phyloP scores from a whole-genome alignment of 352 stramenopile genomes.

The Phytophthora quininea region DNA sequence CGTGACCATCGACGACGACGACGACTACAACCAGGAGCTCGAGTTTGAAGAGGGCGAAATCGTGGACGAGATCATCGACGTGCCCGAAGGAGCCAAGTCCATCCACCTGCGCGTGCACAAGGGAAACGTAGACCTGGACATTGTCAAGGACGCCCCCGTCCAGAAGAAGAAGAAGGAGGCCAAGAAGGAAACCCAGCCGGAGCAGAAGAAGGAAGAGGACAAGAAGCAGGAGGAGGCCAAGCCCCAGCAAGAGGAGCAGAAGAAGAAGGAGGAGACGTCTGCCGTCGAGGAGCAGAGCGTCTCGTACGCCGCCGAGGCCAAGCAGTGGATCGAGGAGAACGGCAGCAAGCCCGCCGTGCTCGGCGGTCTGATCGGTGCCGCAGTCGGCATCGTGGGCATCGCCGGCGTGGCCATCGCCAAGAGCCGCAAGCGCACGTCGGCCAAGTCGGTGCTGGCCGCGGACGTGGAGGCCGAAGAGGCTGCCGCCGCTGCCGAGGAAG shows the following conservation, averaged over 20 bases:
- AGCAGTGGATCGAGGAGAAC: slow-evolving; percentile 49
- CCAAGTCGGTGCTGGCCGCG: slow-evolving; percentile 49
- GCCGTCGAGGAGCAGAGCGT: slow-evolving; percentile 34
- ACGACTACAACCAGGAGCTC: slow-evolving; percentile 60
- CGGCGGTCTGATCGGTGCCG: slow-evolving; percentile 48
- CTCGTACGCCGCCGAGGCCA: slow-evolving; percentile 47
- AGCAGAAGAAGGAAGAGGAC: slow-evolving; percentile 23
- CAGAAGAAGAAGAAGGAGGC: slow-evolving; percentile 18
- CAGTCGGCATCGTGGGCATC: slow-evolving; percentile 51
- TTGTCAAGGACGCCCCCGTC: slow-evolving; percentile 40
- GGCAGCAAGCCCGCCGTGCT: slow-evolving; percentile 42
- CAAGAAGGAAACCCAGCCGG: slow-evolving; percentile 16
- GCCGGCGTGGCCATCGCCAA: slow-evolving; percentile 52
- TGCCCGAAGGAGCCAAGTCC: slow-evolving; percentile 48
- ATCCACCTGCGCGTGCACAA: slow-evolving; percentile 55
- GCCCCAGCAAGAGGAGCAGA: slow-evolving; percentile 20
- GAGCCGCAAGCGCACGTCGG: slow-evolving; percentile 46
- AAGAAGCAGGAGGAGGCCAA: slow-evolving; percentile 19
- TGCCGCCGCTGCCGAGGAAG: slow-evolving; percentile 37
- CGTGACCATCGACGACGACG: slow-evolving; percentile 48
- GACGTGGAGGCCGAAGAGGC: slow-evolving; percentile 39
- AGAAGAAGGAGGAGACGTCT: slow-evolving; percentile 25
- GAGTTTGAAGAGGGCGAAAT: slow-evolving; percentile 45
- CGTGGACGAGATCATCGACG: slow-evolving; percentile 55
- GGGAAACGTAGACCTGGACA: slow-evolving; percentile 57